Conservation (phyloP, 2,329 filamentous ascomycete genomes). For the Cytospora leucostoma region DNA sequence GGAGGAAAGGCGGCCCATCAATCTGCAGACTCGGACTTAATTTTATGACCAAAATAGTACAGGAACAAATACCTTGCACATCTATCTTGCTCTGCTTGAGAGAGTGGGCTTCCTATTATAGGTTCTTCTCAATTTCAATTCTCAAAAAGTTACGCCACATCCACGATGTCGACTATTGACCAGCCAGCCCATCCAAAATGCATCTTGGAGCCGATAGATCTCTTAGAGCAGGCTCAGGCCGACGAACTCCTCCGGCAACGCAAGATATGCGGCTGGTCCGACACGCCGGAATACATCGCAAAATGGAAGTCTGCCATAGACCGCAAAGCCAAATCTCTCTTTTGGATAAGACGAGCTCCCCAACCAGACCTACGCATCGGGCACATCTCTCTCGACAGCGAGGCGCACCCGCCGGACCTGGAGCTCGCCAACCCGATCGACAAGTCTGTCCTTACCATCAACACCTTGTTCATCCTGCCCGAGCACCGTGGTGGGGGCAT, state of each 20-base stretch:
- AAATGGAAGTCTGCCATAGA: conserved; percentile 10
- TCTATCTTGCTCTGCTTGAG: no score
- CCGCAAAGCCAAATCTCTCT: conserved; percentile 9
- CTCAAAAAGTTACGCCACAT: background rate
- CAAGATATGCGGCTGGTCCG: conserved; percentile 22
- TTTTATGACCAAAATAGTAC: no score
- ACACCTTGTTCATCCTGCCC: conserved; percentile 27
- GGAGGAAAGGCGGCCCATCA: no score
- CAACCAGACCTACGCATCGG: conserved; percentile 18
- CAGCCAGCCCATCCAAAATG: conserved; percentile 5
- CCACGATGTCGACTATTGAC: background rate
- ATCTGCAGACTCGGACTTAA: no score
- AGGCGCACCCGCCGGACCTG: conserved; percentile 10
- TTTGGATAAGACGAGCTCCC: conserved; percentile 17
- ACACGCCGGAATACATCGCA: conserved; percentile 9
- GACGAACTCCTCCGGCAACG: conserved; percentile 26
- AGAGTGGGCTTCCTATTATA: no score
- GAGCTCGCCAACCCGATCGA: conserved; percentile 24
- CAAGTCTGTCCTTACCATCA: conserved; percentile 21
- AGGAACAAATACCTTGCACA: no score
- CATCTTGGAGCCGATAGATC: conserved; percentile 21
- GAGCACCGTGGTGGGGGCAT: conserved; percentile 21
- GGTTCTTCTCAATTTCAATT: no score
- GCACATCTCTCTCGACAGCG: conserved; percentile 22
- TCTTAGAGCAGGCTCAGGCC: conserved; percentile 21